Evolutionary conservation across 177 flowering plant species (phyloP).

Genomic region (Vitis hybrid): DNA sequence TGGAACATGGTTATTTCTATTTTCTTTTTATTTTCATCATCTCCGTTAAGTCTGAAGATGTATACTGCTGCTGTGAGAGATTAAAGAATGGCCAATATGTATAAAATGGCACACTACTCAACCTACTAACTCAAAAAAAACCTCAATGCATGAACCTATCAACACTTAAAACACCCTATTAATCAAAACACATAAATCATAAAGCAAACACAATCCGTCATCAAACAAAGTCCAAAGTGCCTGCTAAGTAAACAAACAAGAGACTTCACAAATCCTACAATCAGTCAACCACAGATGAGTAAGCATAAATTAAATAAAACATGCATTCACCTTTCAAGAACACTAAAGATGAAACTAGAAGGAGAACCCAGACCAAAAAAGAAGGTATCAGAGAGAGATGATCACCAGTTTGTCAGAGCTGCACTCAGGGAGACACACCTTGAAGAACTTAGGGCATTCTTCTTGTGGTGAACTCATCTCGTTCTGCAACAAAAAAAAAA

Average conservation of each 20-base stretch:
- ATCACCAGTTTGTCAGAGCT: conserved; percentile 1
- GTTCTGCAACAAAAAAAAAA: no score
- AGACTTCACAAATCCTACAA: not conserved
- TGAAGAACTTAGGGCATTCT: not conserved
- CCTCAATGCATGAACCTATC: no score
- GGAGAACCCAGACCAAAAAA: not conserved
- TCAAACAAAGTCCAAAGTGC: no score
- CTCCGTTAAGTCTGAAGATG: not conserved
- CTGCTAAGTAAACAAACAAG: no score
- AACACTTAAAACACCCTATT: not conserved
- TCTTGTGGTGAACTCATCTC: not conserved
- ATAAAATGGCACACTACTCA: not conserved
- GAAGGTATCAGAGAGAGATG: not conserved
- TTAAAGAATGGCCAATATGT: not conserved
- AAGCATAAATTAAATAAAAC: not conserved
- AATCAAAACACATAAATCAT: no score
- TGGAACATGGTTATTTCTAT: not conserved
- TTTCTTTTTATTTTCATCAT: not conserved
- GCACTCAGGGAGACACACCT: not conserved
- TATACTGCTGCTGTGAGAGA: not conserved
- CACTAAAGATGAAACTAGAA: not conserved
- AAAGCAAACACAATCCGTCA: not conserved
- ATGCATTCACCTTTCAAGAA: not conserved
- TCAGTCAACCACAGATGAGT: not conserved
- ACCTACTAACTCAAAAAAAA: no score